These are phyloP conservation scores for Comarum palustre DNA, from an alignment of 306 rosid species.

Conservation along the genomic window DNA sequence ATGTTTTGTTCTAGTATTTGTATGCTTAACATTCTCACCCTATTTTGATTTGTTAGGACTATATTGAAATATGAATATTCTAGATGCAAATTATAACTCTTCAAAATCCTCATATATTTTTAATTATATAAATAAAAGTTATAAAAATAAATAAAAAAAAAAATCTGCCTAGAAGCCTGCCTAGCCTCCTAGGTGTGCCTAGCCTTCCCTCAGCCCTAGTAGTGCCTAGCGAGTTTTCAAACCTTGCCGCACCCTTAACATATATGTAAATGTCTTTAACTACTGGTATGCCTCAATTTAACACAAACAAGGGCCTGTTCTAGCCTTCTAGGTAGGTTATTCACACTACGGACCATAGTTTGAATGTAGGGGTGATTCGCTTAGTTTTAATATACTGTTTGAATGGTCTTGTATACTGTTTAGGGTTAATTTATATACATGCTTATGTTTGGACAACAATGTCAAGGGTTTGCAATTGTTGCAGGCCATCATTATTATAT, in stretches of 20 bases:
- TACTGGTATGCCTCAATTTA: not conserved
- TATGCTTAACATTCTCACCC: too few relatives aligned
- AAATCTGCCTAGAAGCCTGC: too few relatives aligned
- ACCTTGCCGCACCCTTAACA: not conserved
- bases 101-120: too few relatives aligned
- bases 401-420: not conserved
- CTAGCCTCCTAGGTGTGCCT: too few relatives aligned
- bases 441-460: not conserved
- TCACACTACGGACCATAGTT: not conserved
- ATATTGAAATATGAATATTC: too few relatives aligned
- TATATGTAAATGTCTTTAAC: not conserved
- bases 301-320: not conserved
- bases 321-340: not conserved
- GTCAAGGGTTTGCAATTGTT: not conserved
- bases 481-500: not conserved
- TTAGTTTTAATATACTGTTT: not conserved
- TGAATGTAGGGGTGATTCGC: not conserved
- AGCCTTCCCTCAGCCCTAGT: too few relatives aligned
- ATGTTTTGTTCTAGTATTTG: too few relatives aligned
- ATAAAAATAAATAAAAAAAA: too few relatives aligned
- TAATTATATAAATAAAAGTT: too few relatives aligned
- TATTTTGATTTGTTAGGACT: too few relatives aligned
- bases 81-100: too few relatives aligned
- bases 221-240: too few relatives aligned
- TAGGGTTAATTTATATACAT: not conserved